Conservation (phyloP, 805 yeast genomes). For the Torulaspora maleeae region DNA sequence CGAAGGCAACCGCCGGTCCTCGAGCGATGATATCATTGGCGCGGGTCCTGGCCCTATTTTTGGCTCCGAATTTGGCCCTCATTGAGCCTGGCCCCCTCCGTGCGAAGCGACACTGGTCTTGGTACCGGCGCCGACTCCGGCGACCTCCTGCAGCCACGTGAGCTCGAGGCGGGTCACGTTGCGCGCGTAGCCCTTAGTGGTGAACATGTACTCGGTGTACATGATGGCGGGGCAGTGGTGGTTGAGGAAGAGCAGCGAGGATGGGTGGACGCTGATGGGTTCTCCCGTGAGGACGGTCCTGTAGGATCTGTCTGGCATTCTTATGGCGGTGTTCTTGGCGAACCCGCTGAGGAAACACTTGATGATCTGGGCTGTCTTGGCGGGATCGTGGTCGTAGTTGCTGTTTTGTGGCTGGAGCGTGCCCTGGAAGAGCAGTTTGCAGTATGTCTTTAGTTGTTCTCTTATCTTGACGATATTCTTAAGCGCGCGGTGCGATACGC, state of each 20-base stretch:
- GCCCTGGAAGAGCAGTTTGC: slow-evolving; percentile 17
- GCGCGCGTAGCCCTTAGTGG: slow-evolving; percentile 89
- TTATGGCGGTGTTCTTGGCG: slow-evolving; percentile 85
- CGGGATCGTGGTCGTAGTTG: slow-evolving; percentile 6
- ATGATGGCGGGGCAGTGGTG: slow-evolving; percentile 76
- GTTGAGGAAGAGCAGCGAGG: slow-evolving; percentile 75
- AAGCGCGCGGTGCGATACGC: slow-evolving; percentile 74
- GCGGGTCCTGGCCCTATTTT: background rate
- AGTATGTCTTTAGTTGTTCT: slow-evolving; percentile 50
- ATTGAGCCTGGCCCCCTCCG: background rate
- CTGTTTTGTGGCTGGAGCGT: slow-evolving; percentile 7
- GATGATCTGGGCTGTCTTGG: slow-evolving; percentile 45
- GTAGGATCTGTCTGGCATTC: slow-evolving; percentile 90
- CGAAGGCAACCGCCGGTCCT: too few relatives aligned
- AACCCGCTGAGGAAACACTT: slow-evolving; percentile 81
- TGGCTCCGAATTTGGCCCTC: slow-evolving; percentile 5
- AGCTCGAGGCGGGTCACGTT: slow-evolving; percentile 77
- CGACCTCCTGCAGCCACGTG: slow-evolving; percentile 80
- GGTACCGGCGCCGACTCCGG: slow-evolving; percentile 25
- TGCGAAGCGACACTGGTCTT: background rate
- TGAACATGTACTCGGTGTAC: slow-evolving; percentile 92
- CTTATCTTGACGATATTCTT: slow-evolving; percentile 71
- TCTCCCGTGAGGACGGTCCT: slow-evolving; percentile 83
- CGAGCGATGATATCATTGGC: too few relatives aligned
- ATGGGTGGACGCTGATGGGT: slow-evolving; percentile 82